These are phyloP conservation scores for Solanum chmielewskii DNA, from an alignment of 257 asterid genomes.

Conservation along the genomic window DNA sequence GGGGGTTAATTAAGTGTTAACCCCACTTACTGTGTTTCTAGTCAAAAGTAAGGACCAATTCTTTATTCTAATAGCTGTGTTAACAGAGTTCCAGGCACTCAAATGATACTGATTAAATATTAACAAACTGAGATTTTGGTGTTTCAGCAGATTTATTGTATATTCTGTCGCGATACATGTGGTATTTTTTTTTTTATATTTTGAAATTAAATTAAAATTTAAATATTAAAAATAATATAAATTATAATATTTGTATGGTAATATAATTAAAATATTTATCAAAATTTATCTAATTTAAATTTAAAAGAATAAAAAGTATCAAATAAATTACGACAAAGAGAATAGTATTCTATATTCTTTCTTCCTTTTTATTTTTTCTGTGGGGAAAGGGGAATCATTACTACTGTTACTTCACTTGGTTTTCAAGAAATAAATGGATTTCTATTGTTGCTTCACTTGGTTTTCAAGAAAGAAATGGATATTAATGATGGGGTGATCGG, in stretches of 20 bases:
- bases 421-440: background rate
- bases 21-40: background rate
- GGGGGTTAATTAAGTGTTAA: background rate
- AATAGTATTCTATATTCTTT: background rate
- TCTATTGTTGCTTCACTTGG: background rate
- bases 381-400: background rate
- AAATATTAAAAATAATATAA: background rate
- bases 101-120: background rate
- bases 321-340: background rate
- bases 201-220: background rate
- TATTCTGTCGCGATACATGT: rapidly evolving
- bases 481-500: background rate
- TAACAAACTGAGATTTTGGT: background rate
- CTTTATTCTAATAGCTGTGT: background rate
- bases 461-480: background rate
- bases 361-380: background rate
- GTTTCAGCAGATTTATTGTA: background rate
- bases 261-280: too few species aligned
- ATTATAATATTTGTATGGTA: background rate
- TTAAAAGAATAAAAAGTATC: background rate
- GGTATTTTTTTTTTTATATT: background rate
- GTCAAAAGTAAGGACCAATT: background rate
- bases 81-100: background rate
- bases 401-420: background rate
- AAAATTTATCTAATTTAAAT: background rate